Conservation (phyloP, 805 yeast genomes). For the Ogataea allantospora region DNA sequence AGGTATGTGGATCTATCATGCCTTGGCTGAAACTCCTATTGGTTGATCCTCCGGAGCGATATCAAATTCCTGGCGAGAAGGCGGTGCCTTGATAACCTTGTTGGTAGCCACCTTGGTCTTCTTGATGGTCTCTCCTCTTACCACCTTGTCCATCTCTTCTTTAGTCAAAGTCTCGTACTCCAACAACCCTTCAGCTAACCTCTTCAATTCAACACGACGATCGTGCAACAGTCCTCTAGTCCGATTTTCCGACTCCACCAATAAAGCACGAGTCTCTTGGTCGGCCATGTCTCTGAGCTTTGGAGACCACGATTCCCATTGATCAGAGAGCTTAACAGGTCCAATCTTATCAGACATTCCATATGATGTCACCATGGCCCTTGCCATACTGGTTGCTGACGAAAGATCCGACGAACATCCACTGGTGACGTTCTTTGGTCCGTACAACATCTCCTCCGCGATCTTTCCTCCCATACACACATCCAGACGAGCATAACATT, state of each 20-base stretch:
- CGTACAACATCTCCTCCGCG: slow-evolving; percentile 92
- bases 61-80: slow-evolving; percentile 33
- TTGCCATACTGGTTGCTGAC: slow-evolving; percentile 87
- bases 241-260: slow-evolving; percentile 75
- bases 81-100: slow-evolving; percentile 58
- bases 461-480: slow-evolving; percentile 99
- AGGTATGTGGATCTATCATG: slow-evolving; percentile 14
- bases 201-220: slow-evolving; percentile 66
- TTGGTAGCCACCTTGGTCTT: slow-evolving; percentile 71
- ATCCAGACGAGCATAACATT: slow-evolving; percentile 87
- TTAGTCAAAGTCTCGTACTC: slow-evolving; percentile 94
- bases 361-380: slow-evolving; percentile 94
- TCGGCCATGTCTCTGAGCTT: slow-evolving; percentile 87
- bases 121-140: slow-evolving; percentile 71
- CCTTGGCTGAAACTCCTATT: slow-evolving; percentile 28
- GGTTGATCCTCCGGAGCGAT: slow-evolving; percentile 35
- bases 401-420: slow-evolving; percentile 93
- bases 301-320: slow-evolving; percentile 95
- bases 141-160: slow-evolving; percentile 85
- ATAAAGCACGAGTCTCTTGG: slow-evolving; percentile 76
- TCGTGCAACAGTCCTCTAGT: slow-evolving; percentile 66
- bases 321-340: slow-evolving; percentile 83
- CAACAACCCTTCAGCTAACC: slow-evolving; percentile 88
- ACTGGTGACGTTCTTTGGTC: slow-evolving; percentile 87
- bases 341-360: slow-evolving; percentile 97